These are phyloP conservation scores for Penicillium egyptiacum DNA, from an alignment of 495 filamentous ascomycete genomes.

Conservation along the genomic window DNA sequence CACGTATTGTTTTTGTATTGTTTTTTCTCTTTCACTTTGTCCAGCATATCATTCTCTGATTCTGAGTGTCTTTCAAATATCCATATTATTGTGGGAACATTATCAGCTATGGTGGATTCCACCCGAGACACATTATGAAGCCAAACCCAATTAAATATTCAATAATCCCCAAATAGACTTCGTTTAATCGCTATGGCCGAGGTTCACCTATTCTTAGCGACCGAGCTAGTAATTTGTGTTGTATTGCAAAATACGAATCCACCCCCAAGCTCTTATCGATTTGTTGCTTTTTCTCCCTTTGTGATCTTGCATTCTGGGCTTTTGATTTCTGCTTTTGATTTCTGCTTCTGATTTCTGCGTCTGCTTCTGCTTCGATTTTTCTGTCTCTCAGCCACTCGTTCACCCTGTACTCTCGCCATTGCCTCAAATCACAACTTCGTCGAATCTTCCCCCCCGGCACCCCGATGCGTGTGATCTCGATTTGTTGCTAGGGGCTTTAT, in stretches of 20 bases:
- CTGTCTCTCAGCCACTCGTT: constrained; percentile 5
- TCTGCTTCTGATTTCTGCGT: constrained; percentile 3
- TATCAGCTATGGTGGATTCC: constrained; percentile 7
- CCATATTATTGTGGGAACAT: background rate
- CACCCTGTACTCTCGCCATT: constrained; percentile 1
- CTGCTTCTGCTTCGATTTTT: constrained; percentile 1
- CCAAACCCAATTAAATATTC: background rate
- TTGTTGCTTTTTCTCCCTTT: constrained; percentile 16
- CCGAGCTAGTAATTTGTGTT: constrained; percentile 9
- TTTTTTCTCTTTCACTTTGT: background rate
- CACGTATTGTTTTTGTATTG: background rate
- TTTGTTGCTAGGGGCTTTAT: constrained; percentile 27
- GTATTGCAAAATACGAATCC: constrained; percentile 13
- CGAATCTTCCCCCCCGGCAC: background rate
- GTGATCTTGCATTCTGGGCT: constrained; percentile 7
- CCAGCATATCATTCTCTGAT: no score
- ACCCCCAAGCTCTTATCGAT: constrained; percentile 15
- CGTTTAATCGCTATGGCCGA: constrained; percentile 2
- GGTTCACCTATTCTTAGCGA: constrained; percentile 16
- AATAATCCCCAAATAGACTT: background rate
- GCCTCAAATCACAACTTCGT: background rate
- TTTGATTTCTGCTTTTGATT: background rate
- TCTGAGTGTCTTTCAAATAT: no score
- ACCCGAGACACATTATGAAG: constrained; percentile 11
- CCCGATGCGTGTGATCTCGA: constrained; percentile 15